Conservation (phyloP, 345 rosid genomes). For the Gossypium australe region DNA sequence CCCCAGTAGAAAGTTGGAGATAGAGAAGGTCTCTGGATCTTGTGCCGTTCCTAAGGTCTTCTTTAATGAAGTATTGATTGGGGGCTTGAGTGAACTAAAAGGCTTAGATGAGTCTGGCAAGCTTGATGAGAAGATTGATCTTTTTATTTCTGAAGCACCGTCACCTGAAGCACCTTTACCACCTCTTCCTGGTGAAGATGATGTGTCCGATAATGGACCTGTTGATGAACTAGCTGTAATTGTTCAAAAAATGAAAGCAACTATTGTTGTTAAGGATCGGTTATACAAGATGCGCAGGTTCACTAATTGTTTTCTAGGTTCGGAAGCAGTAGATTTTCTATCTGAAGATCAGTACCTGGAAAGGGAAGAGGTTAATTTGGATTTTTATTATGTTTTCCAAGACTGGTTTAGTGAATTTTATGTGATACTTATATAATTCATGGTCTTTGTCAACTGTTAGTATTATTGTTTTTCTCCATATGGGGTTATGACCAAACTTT, state of each 20-base stretch:
- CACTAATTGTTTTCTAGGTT: slow-evolving; percentile 63
- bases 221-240: slow-evolving; percentile 75
- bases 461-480: background rate
- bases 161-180: slow-evolving; percentile 64
- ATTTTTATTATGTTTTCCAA: background rate
- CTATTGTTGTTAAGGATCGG: slow-evolving; percentile 58
- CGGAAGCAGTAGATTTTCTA: slow-evolving; percentile 74
- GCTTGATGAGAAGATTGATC: slow-evolving; percentile 64
- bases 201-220: slow-evolving; percentile 47
- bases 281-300: slow-evolving; percentile 72
- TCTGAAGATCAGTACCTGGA: slow-evolving; percentile 60
- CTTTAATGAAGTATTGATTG: slow-evolving; percentile 65
- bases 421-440: background rate
- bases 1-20: slow-evolving; percentile 63
- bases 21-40: slow-evolving; percentile 63
- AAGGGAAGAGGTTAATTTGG: slow-evolving; percentile 58
- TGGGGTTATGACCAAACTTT: background rate
- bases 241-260: slow-evolving; percentile 70
- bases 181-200: slow-evolving; percentile 91
- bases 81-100: slow-evolving; percentile 56
- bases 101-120: slow-evolving; percentile 54
- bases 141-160: slow-evolving; percentile 51
- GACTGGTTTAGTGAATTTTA: background rate
- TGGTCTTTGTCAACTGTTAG: background rate
- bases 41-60: slow-evolving; percentile 64